Evolutionary conservation across 2,329 filamentous ascomycete genomes (phyloP).

Genomic region (Rosellinia necatrix): DNA sequence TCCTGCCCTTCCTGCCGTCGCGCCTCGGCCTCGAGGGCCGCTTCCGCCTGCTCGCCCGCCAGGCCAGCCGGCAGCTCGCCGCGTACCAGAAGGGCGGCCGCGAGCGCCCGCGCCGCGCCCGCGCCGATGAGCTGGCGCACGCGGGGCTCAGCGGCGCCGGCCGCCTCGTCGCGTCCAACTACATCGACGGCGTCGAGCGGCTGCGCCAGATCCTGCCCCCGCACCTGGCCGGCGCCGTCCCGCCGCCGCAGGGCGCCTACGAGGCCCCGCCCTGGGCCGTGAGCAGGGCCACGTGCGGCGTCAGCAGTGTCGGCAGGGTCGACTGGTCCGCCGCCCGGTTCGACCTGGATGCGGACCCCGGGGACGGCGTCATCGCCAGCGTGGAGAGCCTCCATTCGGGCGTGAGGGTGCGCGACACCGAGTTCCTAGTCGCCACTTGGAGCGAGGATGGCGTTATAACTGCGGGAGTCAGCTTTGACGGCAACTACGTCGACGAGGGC

Average conservation of each 20-base stretch:
- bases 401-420: constrained; percentile 19
- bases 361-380: constrained; percentile 20
- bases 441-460: constrained; percentile 21
- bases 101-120: background rate
- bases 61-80: constrained; percentile 24
- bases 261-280: constrained; percentile 4
- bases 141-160: constrained; percentile 21
- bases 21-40: constrained; percentile 18
- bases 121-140: constrained; percentile 10
- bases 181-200: constrained; percentile 26
- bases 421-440: constrained; percentile 24
- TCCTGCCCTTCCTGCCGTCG: constrained; percentile 27
- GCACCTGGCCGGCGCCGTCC: constrained; percentile 2
- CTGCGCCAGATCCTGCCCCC: constrained; percentile 15
- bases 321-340: constrained; percentile 18
- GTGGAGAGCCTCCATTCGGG: constrained; percentile 16
- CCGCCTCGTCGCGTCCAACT: constrained; percentile 27
- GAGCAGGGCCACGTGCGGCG: constrained; percentile 15
- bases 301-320: constrained; percentile 24
- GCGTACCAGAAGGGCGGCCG: constrained; percentile 23
- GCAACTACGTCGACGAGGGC: constrained; percentile 23
- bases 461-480: constrained; percentile 26
- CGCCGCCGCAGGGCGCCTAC: constrained; percentile 15
- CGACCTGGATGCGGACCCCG: constrained; percentile 20
- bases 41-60: constrained; percentile 26